Conservation (phyloP, 257 asterid species). For the Solanum corneliomulleri region DNA sequence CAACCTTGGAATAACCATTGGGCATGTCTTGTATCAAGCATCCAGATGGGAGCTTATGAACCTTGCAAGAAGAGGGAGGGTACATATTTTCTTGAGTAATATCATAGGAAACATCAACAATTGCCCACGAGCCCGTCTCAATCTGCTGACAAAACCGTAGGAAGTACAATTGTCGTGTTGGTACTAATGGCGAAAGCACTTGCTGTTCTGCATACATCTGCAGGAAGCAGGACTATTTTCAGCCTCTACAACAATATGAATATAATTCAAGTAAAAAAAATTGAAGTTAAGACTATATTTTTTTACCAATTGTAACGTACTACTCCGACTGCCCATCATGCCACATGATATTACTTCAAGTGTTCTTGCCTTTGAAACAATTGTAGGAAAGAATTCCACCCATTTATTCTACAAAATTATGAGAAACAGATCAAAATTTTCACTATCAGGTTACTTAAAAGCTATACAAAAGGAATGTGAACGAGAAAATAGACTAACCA, state of each 20-base stretch:
- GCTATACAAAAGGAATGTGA: background rate
- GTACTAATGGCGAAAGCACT: constrained; percentile 73
- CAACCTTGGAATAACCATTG: constrained; percentile 77
- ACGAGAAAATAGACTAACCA: constrained; percentile 20
- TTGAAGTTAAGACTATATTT: background rate
- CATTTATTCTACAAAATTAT: constrained; percentile 46
- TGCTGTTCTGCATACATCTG: constrained; percentile 89
- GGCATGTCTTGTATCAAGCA: constrained; percentile 95
- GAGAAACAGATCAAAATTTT: background rate
- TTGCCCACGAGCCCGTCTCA: constrained; percentile 76
- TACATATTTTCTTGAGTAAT: constrained; percentile 44
- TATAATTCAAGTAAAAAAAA: background rate
- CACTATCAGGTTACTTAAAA: background rate
- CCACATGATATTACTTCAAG: constrained; percentile 71
- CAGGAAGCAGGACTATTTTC: background rate
- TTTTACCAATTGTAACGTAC: constrained; percentile 69
- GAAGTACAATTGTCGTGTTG: constrained; percentile 54
- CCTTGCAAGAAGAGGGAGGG: constrained; percentile 34
- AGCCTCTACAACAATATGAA: background rate
- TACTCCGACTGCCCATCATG: constrained; percentile 52
- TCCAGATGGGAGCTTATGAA: constrained; percentile 78
- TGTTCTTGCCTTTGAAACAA: constrained; percentile 72
- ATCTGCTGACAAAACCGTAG: constrained; percentile 78
- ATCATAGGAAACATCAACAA: constrained; percentile 82
- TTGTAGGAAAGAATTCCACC: constrained; percentile 73